Percentiles rank a stretch among this genome's conserved stretches.
These are phyloP conservation scores for Rasamsonia emersonii DNA, from an alignment of 2,329 filamentous ascomycete species.

Conservation along the genomic window DNA sequence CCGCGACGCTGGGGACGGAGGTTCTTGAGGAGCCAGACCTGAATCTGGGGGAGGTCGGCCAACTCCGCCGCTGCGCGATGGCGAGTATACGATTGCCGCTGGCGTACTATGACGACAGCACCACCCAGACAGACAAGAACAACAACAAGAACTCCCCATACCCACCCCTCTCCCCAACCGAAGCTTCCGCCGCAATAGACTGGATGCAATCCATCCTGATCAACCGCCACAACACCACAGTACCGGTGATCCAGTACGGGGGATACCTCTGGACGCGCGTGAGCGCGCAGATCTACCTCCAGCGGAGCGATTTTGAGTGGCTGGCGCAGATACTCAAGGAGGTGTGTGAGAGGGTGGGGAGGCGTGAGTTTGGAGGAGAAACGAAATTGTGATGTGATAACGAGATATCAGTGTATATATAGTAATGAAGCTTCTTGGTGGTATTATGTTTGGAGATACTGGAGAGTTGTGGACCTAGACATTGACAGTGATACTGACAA, in stretches of 20 bases:
- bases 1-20: constrained; percentile 58
- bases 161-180: constrained; percentile 30
- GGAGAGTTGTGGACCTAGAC: no score
- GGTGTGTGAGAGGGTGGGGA: constrained; percentile 45
- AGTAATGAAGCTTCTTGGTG: no score
- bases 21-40: constrained; percentile 51
- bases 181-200: constrained; percentile 35
- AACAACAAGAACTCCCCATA: constrained; percentile 8
- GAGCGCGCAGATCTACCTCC: constrained; percentile 79
- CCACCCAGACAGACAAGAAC: constrained; percentile 8
- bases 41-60: constrained; percentile 18
- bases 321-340: constrained; percentile 51
- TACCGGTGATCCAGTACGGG: constrained; percentile 55
- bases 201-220: constrained; percentile 53
- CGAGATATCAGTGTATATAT: no score
- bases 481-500: no score
- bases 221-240: constrained; percentile 60
- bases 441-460: no score
- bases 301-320: constrained; percentile 68
- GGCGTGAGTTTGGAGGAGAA: no score
- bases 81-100: constrained; percentile 68
- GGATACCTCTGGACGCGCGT: constrained; percentile 62
- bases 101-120: constrained; percentile 20
- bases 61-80: constrained; percentile 58
- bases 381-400: no score